Evolutionary conservation across 805 yeast genomes (phyloP).

Genomic region (Starmerella stigmatis): DNA sequence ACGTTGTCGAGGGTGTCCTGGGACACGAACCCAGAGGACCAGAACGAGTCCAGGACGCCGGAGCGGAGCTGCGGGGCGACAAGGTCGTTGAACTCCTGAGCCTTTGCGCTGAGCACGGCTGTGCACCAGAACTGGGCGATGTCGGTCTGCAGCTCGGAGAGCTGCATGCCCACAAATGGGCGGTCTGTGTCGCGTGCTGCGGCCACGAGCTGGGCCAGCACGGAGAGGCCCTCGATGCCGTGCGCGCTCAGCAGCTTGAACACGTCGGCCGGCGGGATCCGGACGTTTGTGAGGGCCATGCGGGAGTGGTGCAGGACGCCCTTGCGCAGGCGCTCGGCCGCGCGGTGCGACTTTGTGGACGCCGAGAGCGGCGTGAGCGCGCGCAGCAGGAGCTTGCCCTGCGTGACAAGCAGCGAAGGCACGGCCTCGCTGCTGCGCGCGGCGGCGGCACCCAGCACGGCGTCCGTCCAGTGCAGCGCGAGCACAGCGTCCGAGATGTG

Average conservation of each 20-base stretch:
- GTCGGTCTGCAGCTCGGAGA: neutral
- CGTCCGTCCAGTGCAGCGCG: constrained; percentile 11
- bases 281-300: neutral
- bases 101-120: constrained; percentile 29
- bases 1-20: constrained; percentile 32
- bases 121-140: constrained; percentile 24
- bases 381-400: neutral
- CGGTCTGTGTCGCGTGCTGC: neutral
- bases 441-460: constrained; percentile 1
- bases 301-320: constrained; percentile 1
- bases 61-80: constrained; percentile 19
- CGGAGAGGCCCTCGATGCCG: neutral
- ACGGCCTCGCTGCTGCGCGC: neutral
- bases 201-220: constrained; percentile 3
- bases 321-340: neutral
- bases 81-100: constrained; percentile 17
- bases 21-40: constrained; percentile 25
- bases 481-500: constrained; percentile 12
- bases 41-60: constrained; percentile 9
- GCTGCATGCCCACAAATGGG: constrained; percentile 2
- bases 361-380: neutral
- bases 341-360: neutral
- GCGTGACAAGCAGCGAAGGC: constrained; percentile 4
- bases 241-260: constrained; percentile 5
- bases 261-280: neutral